A percentile compares a stretch with the other conserved stretches of the same genome.
phyloP scores from a whole-genome alignment of 495 filamentous ascomycete genomes.

The Trichocladium antarcticum region DNA sequence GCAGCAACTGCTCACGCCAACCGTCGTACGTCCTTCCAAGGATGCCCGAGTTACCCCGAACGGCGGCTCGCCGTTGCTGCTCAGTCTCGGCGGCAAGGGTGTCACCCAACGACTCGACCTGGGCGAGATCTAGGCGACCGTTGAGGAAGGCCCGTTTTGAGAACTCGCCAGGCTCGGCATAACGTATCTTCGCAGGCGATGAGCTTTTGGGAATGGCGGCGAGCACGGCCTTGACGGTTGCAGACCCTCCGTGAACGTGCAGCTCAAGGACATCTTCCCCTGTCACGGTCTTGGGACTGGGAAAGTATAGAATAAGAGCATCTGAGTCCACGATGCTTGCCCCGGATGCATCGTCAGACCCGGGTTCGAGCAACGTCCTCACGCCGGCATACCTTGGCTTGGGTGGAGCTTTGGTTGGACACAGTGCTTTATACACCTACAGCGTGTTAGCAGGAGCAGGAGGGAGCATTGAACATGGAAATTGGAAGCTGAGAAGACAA shows the following conservation, averaged over 20 bases:
- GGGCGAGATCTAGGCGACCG: constrained; percentile 72
- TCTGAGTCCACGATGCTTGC: constrained; percentile 60
- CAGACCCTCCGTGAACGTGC: constrained; percentile 86
- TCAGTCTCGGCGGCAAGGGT: constrained; percentile 80
- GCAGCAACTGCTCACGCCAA: constrained; percentile 68
- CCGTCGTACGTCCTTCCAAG: constrained; percentile 70
- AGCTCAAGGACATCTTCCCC: constrained; percentile 89
- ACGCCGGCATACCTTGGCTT: constrained; percentile 67
- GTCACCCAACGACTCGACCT: constrained; percentile 86
- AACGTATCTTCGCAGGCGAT: constrained; percentile 45
- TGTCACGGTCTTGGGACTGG: constrained; percentile 70
- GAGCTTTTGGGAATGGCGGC: constrained; percentile 51
- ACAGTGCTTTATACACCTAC: constrained; percentile 68
- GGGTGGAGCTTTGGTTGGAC: constrained; percentile 51
- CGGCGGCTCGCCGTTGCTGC: constrained; percentile 78
- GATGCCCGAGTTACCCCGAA: constrained; percentile 59
- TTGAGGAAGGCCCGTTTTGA: constrained; percentile 88
- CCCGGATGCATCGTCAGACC: constrained; percentile 17
- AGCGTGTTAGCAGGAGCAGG: constrained; percentile 1
- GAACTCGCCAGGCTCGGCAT: constrained; percentile 93
- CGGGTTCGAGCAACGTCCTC: constrained; percentile 63
- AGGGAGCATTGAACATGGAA: too few species aligned
- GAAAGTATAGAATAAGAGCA: constrained; percentile 81
- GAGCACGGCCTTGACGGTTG: constrained; percentile 76
- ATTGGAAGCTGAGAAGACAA: too few species aligned